Conservation (phyloP, 2,329 filamentous ascomycete genomes). For the Coniochaeta sp. region DNA sequence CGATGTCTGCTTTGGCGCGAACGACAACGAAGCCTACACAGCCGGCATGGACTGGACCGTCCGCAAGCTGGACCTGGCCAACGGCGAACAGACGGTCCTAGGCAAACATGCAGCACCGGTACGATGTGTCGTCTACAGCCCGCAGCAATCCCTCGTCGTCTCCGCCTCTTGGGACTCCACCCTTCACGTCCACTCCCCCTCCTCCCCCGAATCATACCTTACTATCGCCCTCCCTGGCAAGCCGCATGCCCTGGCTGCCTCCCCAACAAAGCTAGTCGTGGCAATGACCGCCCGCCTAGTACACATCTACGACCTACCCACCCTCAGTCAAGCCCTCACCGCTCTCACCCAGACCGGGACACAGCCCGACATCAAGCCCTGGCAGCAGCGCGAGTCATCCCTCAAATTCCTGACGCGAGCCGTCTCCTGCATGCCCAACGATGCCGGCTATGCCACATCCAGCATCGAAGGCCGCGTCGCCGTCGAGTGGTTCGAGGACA, state of each 20-base stretch:
- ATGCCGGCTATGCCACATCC: conserved; percentile 84
- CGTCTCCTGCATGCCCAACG: conserved; percentile 93
- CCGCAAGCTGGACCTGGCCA: conserved; percentile 62
- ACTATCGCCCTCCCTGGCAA: conserved; percentile 71
- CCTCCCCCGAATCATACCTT: conserved; percentile 42
- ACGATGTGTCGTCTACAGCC: conserved; percentile 76
- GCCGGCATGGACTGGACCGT: conserved; percentile 85
- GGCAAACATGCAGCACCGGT: conserved; percentile 75
- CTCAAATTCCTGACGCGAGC: conserved; percentile 94
- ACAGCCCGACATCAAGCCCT: conserved; percentile 58
- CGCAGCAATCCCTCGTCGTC: conserved; percentile 55
- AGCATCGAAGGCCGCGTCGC: conserved; percentile 94
- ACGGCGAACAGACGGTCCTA: conserved; percentile 64
- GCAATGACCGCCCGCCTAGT: conserved; percentile 93
- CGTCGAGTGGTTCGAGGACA: conserved; percentile 96
- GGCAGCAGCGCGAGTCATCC: conserved; percentile 89
- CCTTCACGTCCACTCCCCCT: conserved; percentile 72
- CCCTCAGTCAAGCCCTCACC: conserved; percentile 50
- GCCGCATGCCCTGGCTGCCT: conserved; percentile 79
- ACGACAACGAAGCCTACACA: conserved; percentile 76
- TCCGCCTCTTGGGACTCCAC: conserved; percentile 93
- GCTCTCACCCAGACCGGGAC: conserved; percentile 23
- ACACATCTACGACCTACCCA: conserved; percentile 83
- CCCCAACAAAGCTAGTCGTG: conserved; percentile 75
- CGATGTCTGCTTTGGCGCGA: conserved; percentile 82